Evolutionary conservation across 306 rosid species (phyloP).

Genomic region (Rosa rugosa): DNA sequence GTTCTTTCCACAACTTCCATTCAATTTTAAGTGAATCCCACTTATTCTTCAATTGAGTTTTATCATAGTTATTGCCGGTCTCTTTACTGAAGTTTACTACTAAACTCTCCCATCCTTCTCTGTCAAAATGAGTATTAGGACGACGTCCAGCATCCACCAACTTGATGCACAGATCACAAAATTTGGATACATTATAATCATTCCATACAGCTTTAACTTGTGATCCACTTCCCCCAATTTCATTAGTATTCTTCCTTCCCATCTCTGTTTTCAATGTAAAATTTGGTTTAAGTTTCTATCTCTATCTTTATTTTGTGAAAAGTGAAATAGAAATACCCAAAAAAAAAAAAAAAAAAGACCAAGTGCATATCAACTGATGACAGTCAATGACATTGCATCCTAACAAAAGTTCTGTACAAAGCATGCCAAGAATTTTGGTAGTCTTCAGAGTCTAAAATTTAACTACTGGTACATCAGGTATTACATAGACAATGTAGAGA

Average conservation of each 20-base stretch:
- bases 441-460: too few relatives aligned
- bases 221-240: not conserved
- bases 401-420: too few relatives aligned
- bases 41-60: not conserved
- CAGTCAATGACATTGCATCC: too few relatives aligned
- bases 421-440: too few relatives aligned
- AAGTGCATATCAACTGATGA: too few relatives aligned
- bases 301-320: too few relatives aligned
- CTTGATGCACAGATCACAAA: not conserved
- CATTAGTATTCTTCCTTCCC: not conserved
- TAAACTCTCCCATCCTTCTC: not conserved
- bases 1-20: constrained; percentile 6
- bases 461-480: too few relatives aligned
- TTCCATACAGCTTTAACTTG: not conserved
- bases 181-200: not conserved
- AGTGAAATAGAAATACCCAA: too few relatives aligned
- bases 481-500: too few relatives aligned
- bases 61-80: not conserved
- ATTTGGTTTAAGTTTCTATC: not conserved
- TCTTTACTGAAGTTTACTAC: not conserved
- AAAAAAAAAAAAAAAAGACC: too few relatives aligned
- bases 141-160: not conserved
- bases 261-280: not conserved
- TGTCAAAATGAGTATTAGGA: not conserved
- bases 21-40: not conserved